phyloP scores from a whole-genome alignment of 1,284 basidiomycete genomes.

The Ustilago crameri region DNA sequence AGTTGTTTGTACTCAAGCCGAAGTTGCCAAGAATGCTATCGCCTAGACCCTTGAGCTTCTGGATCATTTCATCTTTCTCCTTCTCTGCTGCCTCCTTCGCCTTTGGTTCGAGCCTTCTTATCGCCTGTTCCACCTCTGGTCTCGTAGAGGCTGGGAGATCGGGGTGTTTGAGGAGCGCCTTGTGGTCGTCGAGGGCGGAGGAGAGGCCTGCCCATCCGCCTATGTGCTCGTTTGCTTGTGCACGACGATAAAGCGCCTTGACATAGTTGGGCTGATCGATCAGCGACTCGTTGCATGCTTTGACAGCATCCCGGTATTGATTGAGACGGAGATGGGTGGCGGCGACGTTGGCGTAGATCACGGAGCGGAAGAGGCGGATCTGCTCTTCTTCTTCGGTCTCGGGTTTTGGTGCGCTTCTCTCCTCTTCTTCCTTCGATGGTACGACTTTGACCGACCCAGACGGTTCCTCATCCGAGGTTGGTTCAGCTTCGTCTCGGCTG shows the following conservation, averaged over 20 bases:
- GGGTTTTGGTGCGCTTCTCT: not conserved
- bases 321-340: constrained; percentile 79
- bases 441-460: not conserved
- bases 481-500: not conserved
- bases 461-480: not conserved
- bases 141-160: constrained; percentile 73
- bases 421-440: not conserved
- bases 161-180: constrained; percentile 75
- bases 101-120: constrained; percentile 72
- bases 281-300: constrained; percentile 80
- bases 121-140: constrained; percentile 14
- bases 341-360: constrained; percentile 80
- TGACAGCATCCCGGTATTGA: constrained; percentile 75
- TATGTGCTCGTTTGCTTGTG: constrained; percentile 82
- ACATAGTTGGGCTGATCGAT: constrained; percentile 83
- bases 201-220: constrained; percentile 83
- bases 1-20: constrained; percentile 71
- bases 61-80: constrained; percentile 91
- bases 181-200: constrained; percentile 81
- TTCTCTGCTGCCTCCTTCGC: constrained; percentile 80
- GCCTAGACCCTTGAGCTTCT: constrained; percentile 90
- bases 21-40: constrained; percentile 78
- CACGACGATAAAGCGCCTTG: constrained; percentile 88
- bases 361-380: constrained; percentile 35
- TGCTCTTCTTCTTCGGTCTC: constrained; percentile 41